A percentile compares a stretch with the other conserved stretches of the same genome.
Evolutionary conservation across 176 grass and related monocot genomes (phyloP).

Genomic region (Ensete ventricosum): DNA sequence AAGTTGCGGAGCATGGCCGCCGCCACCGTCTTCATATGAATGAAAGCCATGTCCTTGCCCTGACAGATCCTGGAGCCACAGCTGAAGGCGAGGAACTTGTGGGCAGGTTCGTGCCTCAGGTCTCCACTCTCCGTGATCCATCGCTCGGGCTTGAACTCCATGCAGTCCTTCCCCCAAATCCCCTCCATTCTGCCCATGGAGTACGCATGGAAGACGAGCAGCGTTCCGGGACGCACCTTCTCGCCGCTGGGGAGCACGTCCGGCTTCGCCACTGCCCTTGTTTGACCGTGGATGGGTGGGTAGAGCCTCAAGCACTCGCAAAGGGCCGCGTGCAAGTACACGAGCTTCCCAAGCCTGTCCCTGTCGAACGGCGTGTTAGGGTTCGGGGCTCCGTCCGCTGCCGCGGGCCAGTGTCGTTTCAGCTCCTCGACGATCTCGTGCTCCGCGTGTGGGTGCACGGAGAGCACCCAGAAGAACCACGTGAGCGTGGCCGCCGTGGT

Average conservation of each 20-base stretch:
- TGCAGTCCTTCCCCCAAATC: neutral
- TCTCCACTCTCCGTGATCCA: neutral
- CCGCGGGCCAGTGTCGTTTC: neutral
- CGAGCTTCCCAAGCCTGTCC: neutral
- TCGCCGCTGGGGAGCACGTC: neutral
- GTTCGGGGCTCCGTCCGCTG: neutral
- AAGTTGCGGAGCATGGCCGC: neutral
- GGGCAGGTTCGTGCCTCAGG: neutral
- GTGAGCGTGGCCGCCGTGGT: neutral
- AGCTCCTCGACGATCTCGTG: neutral
- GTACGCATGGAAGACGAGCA: neutral
- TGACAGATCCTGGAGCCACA: neutral
- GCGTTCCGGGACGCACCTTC: neutral
- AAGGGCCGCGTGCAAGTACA: neutral
- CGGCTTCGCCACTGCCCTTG: neutral
- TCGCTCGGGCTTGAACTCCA: neutral
- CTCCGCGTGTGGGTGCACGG: neutral
- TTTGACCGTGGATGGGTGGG: neutral
- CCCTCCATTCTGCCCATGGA: neutral
- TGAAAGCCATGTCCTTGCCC: neutral
- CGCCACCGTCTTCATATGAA: neutral
- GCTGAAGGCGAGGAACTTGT: conserved; percentile 2
- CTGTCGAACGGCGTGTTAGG: neutral
- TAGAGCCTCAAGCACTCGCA: neutral
- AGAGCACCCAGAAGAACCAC: neutral